A percentile compares a stretch with the other conserved stretches of the same genome.
Evolutionary conservation across 352 stramenopile species (phyloP).

Genomic region (Elongisporangium prolatum): DNA sequence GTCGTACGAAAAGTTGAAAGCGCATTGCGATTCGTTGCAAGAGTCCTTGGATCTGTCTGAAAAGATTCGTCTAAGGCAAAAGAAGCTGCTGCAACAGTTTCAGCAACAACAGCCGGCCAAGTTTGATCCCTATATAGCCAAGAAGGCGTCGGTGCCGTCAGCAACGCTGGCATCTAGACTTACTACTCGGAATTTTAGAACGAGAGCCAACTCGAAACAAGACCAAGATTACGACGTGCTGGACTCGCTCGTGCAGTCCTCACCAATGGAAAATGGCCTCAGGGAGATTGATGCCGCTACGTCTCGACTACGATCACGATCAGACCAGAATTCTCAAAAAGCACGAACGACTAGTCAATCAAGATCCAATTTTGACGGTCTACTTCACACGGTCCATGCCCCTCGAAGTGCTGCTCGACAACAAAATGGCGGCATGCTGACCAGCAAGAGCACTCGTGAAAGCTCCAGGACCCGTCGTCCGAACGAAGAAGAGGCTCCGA

Average conservation of each 20-base stretch:
- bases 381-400: constrained; percentile 23
- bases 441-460: not conserved
- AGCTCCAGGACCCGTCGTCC: constrained; percentile 1
- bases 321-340: not conserved
- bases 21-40: constrained; percentile 69
- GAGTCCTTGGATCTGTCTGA: constrained; percentile 79
- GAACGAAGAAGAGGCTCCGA: constrained; percentile 7
- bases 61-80: constrained; percentile 69
- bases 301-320: not conserved
- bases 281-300: not conserved
- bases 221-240: constrained; percentile 29
- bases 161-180: constrained; percentile 2
- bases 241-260: constrained; percentile 24
- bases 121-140: constrained; percentile 2
- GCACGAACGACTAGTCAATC: not conserved
- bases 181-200: not conserved
- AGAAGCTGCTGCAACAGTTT: constrained; percentile 70
- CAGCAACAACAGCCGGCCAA: constrained; percentile 4
- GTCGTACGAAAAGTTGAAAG: constrained; percentile 65
- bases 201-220: constrained; percentile 1
- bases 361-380: constrained; percentile 35
- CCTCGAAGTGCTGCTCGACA: not conserved
- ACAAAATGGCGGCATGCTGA: not conserved
- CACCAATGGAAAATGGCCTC: not conserved
- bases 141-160: constrained; percentile 11